phyloP scores from a whole-genome alignment of 352 stramenopile species.

The Phytophthora ramorum region DNA sequence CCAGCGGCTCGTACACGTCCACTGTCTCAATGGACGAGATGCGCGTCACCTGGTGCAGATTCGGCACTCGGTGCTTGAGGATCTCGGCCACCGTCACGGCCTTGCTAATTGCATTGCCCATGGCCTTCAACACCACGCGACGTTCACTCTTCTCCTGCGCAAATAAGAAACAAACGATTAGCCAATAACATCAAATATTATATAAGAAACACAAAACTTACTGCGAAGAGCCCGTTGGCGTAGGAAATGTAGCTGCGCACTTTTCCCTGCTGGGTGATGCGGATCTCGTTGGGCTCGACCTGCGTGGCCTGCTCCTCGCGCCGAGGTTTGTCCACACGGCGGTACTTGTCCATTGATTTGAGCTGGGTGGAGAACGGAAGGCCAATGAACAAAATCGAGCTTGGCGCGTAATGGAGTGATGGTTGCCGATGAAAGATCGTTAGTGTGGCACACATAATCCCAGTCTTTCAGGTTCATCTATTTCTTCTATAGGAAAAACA shows the following conservation, averaged over 20 bases:
- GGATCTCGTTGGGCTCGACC: constrained; percentile 78
- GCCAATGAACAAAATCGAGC: not conserved
- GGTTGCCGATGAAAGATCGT: constrained; percentile 41
- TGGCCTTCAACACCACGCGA: constrained; percentile 75
- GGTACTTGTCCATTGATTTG: constrained; percentile 84
- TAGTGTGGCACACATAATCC: too few relatives aligned
- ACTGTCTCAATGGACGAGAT: constrained; percentile 83
- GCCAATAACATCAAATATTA: not conserved
- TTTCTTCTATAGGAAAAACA: too few relatives aligned
- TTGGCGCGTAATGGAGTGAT: constrained; percentile 29
- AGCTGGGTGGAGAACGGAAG: constrained; percentile 2
- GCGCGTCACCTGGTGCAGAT: constrained; percentile 80
- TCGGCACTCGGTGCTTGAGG: constrained; percentile 77
- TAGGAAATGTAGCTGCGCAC: constrained; percentile 86
- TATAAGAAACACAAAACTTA: constrained; percentile 29
- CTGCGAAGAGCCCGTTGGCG: constrained; percentile 72
- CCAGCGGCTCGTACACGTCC: constrained; percentile 86
- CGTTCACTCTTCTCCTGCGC: constrained; percentile 71
- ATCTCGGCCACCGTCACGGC: constrained; percentile 87
- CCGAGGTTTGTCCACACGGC: constrained; percentile 71
- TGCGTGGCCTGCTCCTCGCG: constrained; percentile 49
- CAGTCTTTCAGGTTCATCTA: too few relatives aligned
- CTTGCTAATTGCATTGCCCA: constrained; percentile 88
- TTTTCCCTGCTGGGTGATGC: constrained; percentile 85
- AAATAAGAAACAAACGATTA: constrained; percentile 8